These are phyloP conservation scores for Trichosporon faecale DNA, from an alignment of 1,284 basidiomycete species.

Conservation along the genomic window DNA sequence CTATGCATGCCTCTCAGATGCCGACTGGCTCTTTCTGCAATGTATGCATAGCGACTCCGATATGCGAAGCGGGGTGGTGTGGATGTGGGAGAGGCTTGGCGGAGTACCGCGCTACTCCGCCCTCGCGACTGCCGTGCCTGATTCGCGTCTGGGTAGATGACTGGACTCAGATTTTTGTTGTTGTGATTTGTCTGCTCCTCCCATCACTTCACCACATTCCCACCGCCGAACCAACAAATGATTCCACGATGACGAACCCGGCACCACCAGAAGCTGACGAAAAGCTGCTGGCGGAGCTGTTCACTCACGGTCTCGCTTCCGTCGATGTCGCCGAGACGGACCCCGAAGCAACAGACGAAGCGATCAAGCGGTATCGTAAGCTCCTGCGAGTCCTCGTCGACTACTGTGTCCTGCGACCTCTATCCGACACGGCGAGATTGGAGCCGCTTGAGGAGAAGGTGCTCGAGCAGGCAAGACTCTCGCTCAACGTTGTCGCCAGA, in stretches of 20 bases:
- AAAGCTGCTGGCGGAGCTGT: conserved; percentile 39
- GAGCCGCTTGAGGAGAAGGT: conserved; percentile 1
- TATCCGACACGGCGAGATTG: background rate
- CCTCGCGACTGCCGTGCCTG: background rate
- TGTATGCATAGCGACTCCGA: background rate
- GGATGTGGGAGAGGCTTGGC: no score
- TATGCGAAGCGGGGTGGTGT: no score
- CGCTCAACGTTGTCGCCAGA: conserved; percentile 35
- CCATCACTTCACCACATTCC: background rate
- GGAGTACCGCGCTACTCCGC: background rate
- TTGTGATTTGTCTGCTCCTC: background rate
- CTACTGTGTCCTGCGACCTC: conserved; percentile 38
- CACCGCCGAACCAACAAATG: background rate
- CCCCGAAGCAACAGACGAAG: conserved; percentile 9
- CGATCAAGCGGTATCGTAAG: conserved; percentile 29
- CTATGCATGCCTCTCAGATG: no score
- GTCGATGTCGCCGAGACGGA: conserved; percentile 23
- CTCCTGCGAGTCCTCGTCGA: conserved; percentile 42
- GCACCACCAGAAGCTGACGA: conserved; percentile 15
- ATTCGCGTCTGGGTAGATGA: conserved; percentile 4
- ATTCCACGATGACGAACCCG: conserved; percentile 3
- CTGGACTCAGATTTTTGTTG: background rate
- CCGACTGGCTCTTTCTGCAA: no score
- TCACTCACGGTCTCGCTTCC: conserved; percentile 38
- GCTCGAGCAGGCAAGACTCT: conserved; percentile 32